These are phyloP conservation scores for Dalbergia cochinchinensis DNA, from an alignment of 306 rosid species.

Conservation along the genomic window DNA sequence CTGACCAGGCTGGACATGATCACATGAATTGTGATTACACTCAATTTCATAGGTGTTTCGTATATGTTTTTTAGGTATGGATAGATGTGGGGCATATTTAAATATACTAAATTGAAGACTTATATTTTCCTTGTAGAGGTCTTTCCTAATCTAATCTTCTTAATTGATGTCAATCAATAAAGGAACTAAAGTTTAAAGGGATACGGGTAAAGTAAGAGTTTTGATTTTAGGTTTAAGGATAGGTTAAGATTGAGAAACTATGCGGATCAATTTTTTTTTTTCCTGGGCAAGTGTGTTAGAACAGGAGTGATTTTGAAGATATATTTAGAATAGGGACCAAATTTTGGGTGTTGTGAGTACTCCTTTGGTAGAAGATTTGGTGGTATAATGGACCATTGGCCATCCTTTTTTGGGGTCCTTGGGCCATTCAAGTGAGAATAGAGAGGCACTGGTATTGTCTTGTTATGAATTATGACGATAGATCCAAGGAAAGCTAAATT, in stretches of 20 bases:
- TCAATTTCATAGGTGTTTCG: no score
- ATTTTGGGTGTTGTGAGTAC: constrained; percentile 8
- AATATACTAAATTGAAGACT: neutral
- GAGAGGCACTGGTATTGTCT: neutral
- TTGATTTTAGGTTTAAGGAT: neutral
- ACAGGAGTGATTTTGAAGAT: neutral
- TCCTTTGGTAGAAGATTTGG: neutral
- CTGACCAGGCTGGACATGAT: neutral
- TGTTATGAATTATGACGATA: neutral
- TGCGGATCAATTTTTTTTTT: neutral
- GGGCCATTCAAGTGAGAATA: neutral
- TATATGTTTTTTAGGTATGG: no score
- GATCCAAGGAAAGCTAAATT: neutral
- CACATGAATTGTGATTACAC: neutral
- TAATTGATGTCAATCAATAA: neutral
- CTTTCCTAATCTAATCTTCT: neutral
- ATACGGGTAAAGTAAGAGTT: neutral
- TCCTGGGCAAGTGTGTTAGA: neutral
- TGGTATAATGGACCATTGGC: neutral
- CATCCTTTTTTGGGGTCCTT: neutral
- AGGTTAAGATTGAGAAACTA: neutral
- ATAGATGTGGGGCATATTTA: neutral
- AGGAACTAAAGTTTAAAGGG: neutral
- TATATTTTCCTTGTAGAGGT: neutral
- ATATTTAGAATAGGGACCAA: neutral